Conservation (phyloP, 371 early-diverging fungal genomes). For the Syncephalastrum contaminatum region DNA sequence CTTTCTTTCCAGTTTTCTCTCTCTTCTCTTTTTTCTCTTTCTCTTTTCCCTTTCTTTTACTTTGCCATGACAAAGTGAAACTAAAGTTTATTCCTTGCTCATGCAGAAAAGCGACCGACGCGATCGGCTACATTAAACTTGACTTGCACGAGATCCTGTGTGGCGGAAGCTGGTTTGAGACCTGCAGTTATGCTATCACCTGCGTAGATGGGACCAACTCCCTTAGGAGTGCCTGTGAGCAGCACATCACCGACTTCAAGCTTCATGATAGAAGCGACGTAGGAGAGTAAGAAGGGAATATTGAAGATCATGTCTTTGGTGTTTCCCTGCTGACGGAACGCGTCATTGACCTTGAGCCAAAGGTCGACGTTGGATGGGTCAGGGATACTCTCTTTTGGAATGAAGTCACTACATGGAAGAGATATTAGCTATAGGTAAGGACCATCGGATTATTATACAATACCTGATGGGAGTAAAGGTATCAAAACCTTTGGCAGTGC, state of each 20-base stretch:
- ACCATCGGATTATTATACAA: too few species aligned
- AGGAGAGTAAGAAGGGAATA: conserved; percentile 67
- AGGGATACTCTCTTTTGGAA: conserved; percentile 67
- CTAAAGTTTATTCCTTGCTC: conserved; percentile 1
- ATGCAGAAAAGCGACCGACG: conserved; percentile 30
- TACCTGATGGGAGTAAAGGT: conserved; percentile 90
- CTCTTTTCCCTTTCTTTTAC: too few species aligned
- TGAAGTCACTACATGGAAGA: conserved; percentile 59
- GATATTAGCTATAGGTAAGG: background rate
- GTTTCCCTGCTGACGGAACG: conserved; percentile 76
- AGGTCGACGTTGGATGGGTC: conserved; percentile 78
- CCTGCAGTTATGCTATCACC: conserved; percentile 82
- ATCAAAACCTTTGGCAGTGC: conserved; percentile 93
- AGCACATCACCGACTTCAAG: conserved; percentile 82
- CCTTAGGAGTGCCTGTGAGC: conserved; percentile 84
- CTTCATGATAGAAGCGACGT: conserved; percentile 83
- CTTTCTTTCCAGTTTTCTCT: too few species aligned
- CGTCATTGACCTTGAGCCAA: conserved; percentile 79
- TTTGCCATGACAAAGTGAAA: too few species aligned
- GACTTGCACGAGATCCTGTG: conserved; percentile 26
- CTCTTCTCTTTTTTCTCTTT: too few species aligned
- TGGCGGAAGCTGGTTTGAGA: conserved; percentile 45
- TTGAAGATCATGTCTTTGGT: conserved; percentile 91
- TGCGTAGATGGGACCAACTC: conserved; percentile 80
- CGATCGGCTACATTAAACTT: conserved; percentile 40